Conservation (phyloP, 805 yeast species). For the Naumovozyma castellii region DNA sequence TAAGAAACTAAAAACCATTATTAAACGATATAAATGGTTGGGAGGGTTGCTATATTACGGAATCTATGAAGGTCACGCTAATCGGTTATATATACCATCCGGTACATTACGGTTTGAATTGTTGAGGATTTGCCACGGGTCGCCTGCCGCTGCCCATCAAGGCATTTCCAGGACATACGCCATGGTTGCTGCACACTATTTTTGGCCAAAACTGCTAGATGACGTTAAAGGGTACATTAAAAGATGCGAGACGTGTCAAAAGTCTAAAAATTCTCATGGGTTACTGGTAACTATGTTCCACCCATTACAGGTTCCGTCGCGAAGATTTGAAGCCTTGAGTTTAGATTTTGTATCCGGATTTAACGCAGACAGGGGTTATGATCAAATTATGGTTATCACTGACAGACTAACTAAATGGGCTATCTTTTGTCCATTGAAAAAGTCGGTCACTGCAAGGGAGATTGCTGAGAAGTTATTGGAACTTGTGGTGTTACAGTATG, state of each 20-base stretch:
- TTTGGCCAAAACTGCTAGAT: not conserved
- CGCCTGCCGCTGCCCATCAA: not conserved
- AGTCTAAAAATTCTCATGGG: not conserved
- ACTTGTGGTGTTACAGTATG: not conserved
- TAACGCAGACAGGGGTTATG: not conserved
- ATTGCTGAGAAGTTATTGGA: not conserved
- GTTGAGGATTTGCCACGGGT: not conserved
- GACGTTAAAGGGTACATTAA: not conserved
- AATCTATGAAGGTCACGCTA: not conserved
- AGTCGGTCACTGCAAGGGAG: not conserved
- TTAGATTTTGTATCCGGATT: not conserved
- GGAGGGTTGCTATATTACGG: not conserved
- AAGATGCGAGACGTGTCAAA: not conserved
- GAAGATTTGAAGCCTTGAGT: not conserved
- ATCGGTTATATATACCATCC: not conserved
- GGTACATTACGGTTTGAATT: not conserved
- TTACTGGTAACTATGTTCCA: not conserved
- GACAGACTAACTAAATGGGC: constrained; percentile 2
- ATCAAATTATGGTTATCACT: constrained; percentile 1
- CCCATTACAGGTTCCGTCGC: not conserved
- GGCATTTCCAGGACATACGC: not conserved
- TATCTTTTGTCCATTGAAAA: not conserved
- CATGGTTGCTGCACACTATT: not conserved
- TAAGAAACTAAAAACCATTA: not conserved
- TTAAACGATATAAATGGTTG: not conserved